phyloP scores from a whole-genome alignment of 345 rosid species.

The Citrus glauca region DNA sequence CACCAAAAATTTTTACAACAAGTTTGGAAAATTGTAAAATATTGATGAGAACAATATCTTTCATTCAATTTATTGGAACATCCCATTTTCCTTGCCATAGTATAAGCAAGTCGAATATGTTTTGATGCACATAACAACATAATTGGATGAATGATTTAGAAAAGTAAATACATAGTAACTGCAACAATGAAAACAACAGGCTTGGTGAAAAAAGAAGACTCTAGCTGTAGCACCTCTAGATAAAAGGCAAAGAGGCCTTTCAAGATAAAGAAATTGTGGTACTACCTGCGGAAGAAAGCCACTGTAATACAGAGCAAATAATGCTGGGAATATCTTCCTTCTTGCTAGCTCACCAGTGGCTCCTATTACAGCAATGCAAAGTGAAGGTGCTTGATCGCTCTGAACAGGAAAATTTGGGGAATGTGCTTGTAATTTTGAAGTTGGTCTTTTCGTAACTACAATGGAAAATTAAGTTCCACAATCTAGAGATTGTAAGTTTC shows the following conservation, averaged over 20 bases:
- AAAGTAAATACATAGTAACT: too few species aligned
- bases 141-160: too few species aligned
- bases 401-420: constrained; percentile 25
- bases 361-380: constrained; percentile 72
- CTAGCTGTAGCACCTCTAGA: not conserved
- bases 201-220: not conserved
- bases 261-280: not conserved
- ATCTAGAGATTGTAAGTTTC: not conserved
- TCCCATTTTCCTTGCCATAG: too few species aligned
- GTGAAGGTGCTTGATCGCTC: constrained; percentile 39
- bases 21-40: not conserved
- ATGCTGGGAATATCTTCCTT: constrained; percentile 60
- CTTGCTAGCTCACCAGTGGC: constrained; percentile 78
- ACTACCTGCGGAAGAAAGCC: constrained; percentile 81
- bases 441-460: constrained; percentile 13
- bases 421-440: constrained; percentile 23
- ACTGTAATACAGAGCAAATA: constrained; percentile 68
- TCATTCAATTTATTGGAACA: too few species aligned
- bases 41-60: too few species aligned
- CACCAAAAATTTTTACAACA: not conserved
- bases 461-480: constrained; percentile 15
- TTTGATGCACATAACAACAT: not conserved
- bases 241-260: not conserved
- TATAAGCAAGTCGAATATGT: too few species aligned
- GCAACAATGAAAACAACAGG: too few species aligned